Evolutionary conservation across 2,329 filamentous ascomycete genomes (phyloP).

Genomic region (Zalaria sp.): DNA sequence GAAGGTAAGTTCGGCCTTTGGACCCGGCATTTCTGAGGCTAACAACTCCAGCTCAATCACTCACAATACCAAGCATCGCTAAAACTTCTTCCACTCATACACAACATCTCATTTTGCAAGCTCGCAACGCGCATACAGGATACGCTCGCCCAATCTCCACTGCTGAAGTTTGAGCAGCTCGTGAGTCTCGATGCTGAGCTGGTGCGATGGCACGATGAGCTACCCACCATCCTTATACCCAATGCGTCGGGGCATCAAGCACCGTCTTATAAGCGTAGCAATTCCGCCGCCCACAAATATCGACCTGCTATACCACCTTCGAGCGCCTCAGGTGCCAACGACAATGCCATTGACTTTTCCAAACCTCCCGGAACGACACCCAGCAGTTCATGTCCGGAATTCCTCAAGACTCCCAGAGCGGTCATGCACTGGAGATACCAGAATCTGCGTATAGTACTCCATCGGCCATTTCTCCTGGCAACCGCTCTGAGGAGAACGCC

Average conservation of each 20-base stretch:
- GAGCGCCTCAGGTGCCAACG: constrained; percentile 6
- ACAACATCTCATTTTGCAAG: constrained; percentile 68
- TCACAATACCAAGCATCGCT: constrained; percentile 37
- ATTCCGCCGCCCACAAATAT: constrained; percentile 1
- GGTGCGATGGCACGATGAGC: constrained; percentile 55
- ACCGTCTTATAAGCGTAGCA: constrained; percentile 2
- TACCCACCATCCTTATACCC: constrained; percentile 36
- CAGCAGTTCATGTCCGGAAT: constrained; percentile 41
- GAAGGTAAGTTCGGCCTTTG: not conserved
- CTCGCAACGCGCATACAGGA: constrained; percentile 69
- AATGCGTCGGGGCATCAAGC: not conserved
- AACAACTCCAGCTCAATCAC: constrained; percentile 17
- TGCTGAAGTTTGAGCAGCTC: constrained; percentile 53
- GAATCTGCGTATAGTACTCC: constrained; percentile 62
- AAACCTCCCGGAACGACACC: constrained; percentile 41
- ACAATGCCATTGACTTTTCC: constrained; percentile 35
- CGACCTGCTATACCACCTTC: constrained; percentile 5
- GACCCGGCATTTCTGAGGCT: constrained; percentile 13
- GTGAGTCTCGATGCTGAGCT: constrained; percentile 53
- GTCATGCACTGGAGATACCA: constrained; percentile 76
- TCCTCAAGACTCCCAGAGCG: constrained; percentile 53
- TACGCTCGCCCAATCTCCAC: constrained; percentile 52
- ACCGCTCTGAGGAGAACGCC: constrained; percentile 42
- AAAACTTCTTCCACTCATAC: constrained; percentile 55
- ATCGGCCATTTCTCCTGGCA: constrained; percentile 56